Evolutionary conservation across 2,329 filamentous ascomycete genomes (phyloP), one percentile per base, ranked within the genome.

Genomic region (Calonectria henricotiae): DNA sequence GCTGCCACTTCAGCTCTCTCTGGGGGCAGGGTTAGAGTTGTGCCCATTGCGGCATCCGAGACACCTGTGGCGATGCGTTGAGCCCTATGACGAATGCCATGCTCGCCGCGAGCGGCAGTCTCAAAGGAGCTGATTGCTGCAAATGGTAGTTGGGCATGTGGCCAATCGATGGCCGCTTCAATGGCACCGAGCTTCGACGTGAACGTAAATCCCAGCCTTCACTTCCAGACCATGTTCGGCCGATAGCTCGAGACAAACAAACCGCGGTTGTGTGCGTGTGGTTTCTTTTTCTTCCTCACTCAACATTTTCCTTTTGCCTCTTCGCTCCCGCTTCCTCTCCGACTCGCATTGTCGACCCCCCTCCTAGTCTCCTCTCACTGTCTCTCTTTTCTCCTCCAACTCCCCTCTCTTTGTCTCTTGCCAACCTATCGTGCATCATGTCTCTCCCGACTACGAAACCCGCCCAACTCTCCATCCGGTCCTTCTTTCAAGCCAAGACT

Each of bases 391-490:
- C 7, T 30, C 27, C 27, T 7, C 27, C 27, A 30, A 30, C 27
- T 30, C 27, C 7, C 27, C 27, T 20, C 4, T 30, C 27, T 30
- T 7, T 30, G 27, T 30, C 27, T 4, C 27, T 30, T 30, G 5
- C 35, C 25, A 15, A 23, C 35, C 35, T 41, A 27, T n/a, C 47
- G 49, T 37, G 63, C 69, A 75, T 68, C 74, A 85, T 85, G 84
- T 83, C 83, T 54, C 82, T 83, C 65, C 83, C 83, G 54, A 81
- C 79, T 12, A 77, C 79, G 69, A 82, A 82, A 68, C 80, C 79
- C 54, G 77, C 81, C 27, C 88, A 91, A 77, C 81, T 86, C 44
- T 91, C 89, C 54, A 91, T 92, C 75, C 88, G 87, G 65, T 90
- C 88, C 65, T 92, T 92, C 83, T 91, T 92, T 80, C 84, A 83